Evolutionary conservation across 441 rosid species (phyloP).

Genomic region (Erysimum cheiri): DNA sequence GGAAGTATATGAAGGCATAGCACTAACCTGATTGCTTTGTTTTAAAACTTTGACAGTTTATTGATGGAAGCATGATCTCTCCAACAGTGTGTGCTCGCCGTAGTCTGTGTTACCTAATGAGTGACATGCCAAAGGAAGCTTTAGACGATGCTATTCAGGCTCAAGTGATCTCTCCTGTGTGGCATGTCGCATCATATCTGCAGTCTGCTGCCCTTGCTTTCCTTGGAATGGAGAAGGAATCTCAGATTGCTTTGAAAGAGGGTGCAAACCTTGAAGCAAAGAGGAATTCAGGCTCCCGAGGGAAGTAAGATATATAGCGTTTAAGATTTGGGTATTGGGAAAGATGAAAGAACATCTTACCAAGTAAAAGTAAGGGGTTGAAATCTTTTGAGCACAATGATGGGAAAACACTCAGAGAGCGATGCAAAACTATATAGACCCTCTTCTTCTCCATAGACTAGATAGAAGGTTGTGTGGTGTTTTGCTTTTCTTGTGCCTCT

Average conservation of each 20-base stretch:
- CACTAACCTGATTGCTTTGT: slow-evolving; percentile 45
- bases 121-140: slow-evolving; percentile 75
- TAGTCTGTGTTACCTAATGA: slow-evolving; percentile 76
- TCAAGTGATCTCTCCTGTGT: slow-evolving; percentile 77
- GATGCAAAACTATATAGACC: slow-evolving; percentile 25
- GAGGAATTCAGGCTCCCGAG: slow-evolving; percentile 44
- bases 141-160: slow-evolving; percentile 77
- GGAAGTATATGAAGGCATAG: slow-evolving; percentile 55
- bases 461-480: slow-evolving; percentile 4
- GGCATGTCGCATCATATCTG: slow-evolving; percentile 82
- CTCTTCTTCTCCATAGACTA: background rate
- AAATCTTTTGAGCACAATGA: slow-evolving; percentile 32
- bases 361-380: slow-evolving; percentile 23
- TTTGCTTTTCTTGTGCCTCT: slow-evolving; percentile 38
- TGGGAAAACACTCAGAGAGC: slow-evolving; percentile 28
- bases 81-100: slow-evolving; percentile 83
- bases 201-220: slow-evolving; percentile 71
- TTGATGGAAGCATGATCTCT: slow-evolving; percentile 79
- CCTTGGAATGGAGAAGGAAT: slow-evolving; percentile 75
- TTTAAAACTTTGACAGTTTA: slow-evolving; percentile 58
- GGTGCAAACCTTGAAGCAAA: slow-evolving; percentile 72
- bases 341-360: slow-evolving; percentile 46
- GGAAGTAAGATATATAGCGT: slow-evolving; percentile 31
- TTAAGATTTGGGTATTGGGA: slow-evolving; percentile 23
- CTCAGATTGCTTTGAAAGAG: slow-evolving; percentile 74